Evolutionary conservation across 192 early-diverging fungal species (phyloP), one percentile per base, ranked within the genome.

Genomic region (Mortierella hygrophila): DNA sequence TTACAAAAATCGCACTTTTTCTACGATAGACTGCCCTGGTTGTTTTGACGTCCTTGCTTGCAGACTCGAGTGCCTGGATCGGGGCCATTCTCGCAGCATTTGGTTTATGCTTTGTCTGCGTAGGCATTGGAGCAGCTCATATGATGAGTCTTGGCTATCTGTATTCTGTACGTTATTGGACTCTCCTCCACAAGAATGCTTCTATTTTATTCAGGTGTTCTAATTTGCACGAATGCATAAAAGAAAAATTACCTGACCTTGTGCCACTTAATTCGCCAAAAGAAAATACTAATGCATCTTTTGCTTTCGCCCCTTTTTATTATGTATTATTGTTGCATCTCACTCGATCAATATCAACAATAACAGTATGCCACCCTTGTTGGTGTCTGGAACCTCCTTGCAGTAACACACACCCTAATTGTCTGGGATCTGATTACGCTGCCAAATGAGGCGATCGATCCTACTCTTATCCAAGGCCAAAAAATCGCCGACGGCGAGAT

Each of bases 71-170:
- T 69, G 83, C 83, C 21, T 86, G 83, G 83, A 77, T 86, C 38
- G 83, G 83, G 11, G 75, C 75, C 29, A 72, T 65, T 23, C 20
- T 86, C 15, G 57, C 79, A 23, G 79, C 74, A 1, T 63, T 77
- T 40, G 83, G 83, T 15, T 57, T 79, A 7, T 76, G 78, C 54
- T 80, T 86, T 70, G 78, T 80, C 3, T 20, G 70, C 11, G 73
- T 80, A 69, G 83, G 83, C 35, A 54, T 86, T 44, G 79, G 75
- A 29, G 83, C 83, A 42, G 83, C 83, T 11, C 79, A 80, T 70
- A 86, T 77, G 47, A 68, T 69, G 40, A 80, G 83, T 60, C 42
- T 81, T 3, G 83, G 83, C 8, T 86, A 86, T 41, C 79, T 86
- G 21, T 86, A 86, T 41, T 77, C 75, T 41, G 83, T 86, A 86